Conservation (phyloP, 768 basidiomycete species). For the Amanita muscaria region DNA sequence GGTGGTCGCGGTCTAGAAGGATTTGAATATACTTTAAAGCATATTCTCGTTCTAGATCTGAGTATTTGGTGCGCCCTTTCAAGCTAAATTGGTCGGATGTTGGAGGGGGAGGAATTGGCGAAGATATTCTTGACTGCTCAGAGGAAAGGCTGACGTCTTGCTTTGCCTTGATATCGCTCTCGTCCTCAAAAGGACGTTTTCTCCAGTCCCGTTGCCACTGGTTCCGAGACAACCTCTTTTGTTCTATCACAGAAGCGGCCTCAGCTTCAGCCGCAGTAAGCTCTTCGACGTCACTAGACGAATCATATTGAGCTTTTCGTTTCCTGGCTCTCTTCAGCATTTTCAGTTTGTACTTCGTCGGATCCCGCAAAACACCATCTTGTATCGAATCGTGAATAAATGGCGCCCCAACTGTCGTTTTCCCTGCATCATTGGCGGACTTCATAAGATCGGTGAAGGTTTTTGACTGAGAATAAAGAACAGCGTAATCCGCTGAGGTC, state of each 20-base stretch:
- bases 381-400: conserved; percentile 48
- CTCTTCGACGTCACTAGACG: conserved; percentile 6
- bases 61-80: conserved; percentile 31
- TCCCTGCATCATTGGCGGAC: conserved; percentile 26
- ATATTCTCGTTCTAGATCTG: conserved; percentile 44
- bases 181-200: conserved; percentile 9
- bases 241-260: conserved; percentile 2
- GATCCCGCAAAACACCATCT: conserved; percentile 34
- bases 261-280: conserved; percentile 1
- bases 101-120: conserved; percentile 40
- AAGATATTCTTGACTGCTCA: conserved; percentile 13
- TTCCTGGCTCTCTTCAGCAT: conserved; percentile 15
- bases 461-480: conserved; percentile 45
- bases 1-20: conserved; percentile 39
- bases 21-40: conserved; percentile 33
- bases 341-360: conserved; percentile 36
- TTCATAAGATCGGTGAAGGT: conserved; percentile 38
- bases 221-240: conserved; percentile 11
- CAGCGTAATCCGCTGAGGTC: conserved; percentile 49
- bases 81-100: conserved; percentile 17
- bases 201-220: conserved; percentile 10
- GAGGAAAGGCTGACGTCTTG: too few species aligned
- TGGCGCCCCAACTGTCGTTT: conserved; percentile 39
- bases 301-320: conserved; percentile 6
- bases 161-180: too few species aligned